Base-by-base conservation (phyloP, 441 rosid species). In the Biscutella laevigata region DNA sequence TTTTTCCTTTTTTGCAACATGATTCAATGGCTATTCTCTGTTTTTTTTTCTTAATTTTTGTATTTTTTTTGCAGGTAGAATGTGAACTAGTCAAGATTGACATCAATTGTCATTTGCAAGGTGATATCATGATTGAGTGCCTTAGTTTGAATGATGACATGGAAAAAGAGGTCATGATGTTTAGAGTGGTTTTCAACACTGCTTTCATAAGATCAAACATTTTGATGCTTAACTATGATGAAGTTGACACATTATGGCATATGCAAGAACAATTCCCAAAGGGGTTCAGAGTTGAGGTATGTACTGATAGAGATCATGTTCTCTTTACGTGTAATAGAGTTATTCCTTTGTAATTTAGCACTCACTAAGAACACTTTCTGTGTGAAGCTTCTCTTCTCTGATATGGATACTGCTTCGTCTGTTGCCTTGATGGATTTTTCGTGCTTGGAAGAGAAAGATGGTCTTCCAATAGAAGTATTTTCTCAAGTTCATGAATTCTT, bases 191-290 rank as follows among this genome's bases (percentile, higher is more conserved):
- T 74, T 88, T 88, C 71, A 91, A 91, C 71, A 83, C 95, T 9
- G 91, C 96, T 44, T 88, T 91, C 70, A 88, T 91, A 35, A 76
- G 96, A 68, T 88, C 95, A 59, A 91, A 91, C 46, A 91, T 91
- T 62, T 74, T 91, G 79, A 91, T 91, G 80, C 87, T 91, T 41
- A 91, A 81, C 49, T 84, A 77, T 49, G 96, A 91, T 51, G 98
- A 91, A 62, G 78, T 91, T 56, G 98, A 88, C 70, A 79, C 73
- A 32, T 61, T 83, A 46, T 91, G 98, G 98, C 78, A 83, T 65
- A 70, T 76, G 36, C 85, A 82, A 70, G 94, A 82, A 53, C 74
- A 57, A 53, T 91, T 88, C 65, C 90, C 94, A 37, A 88, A 77
- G 80, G 79, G 77, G 44, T 91, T 91, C 75, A 86, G 89, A 68